Evolutionary conservation across 345 rosid genomes (phyloP), one percentile per base, ranked within the genome.

Genomic region (Boechera divaricarpa): DNA sequence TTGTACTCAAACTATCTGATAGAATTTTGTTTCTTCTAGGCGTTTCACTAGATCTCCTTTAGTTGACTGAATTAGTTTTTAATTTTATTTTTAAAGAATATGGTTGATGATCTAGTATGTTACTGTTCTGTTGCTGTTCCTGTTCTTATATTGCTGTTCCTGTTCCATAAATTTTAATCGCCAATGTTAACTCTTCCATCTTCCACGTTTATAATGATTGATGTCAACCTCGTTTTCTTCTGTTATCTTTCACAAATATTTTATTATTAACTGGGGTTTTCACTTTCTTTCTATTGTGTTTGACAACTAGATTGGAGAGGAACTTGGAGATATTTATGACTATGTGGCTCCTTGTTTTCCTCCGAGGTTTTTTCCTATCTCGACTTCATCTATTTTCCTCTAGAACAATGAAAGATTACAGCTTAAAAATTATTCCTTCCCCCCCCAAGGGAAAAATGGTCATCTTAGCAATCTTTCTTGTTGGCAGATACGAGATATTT

Each of bases 341-440:
- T 90, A 87, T 76, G 98, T 96, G 72, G 99, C 98, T 73, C 99
- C 99, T 33, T 96, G 98, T 78, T 96, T 96, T 85, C 99, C 99
- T 82, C 99, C 99, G 70, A 90, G 90, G 90, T 86, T 77, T 63
- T 74, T 42, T 60, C 49, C 45, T 18, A 44, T 67, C n/a, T 18
- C 36, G 0, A 72, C 29, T 49, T 78, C 32, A n/a, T 56, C 8
- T 41, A 35, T 57, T 48, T 41, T 38, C 47, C 18, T 67, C 35
- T 29, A 53, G 3, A 59, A 60, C 33, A 53, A 58, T 56, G 58
- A 21, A 53, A 76, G 8, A 31, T 54, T 44, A 33, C 70, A 16
- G 60, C 65, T n/a, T 42, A 63, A 44, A 36, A 74, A 28, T 35
- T 41, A 29, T 42, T 52, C 53, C n/a, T 7, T 11, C 54, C 54